Evolutionary conservation across 2,329 filamentous ascomycete genomes (phyloP).

Genomic region (Neocucurbitaria cava): DNA sequence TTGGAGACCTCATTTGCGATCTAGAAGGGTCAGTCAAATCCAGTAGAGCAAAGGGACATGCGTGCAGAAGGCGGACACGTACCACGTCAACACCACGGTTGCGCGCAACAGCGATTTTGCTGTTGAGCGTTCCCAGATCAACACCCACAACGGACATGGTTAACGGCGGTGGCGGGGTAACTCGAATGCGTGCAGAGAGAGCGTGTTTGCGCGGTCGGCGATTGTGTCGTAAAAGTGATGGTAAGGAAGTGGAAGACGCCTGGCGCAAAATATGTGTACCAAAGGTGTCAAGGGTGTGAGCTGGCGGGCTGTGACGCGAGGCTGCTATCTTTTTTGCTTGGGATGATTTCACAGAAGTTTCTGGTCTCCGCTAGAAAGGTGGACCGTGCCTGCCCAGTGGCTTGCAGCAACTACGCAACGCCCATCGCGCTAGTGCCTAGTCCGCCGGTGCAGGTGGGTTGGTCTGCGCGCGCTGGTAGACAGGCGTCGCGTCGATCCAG

Average conservation of each 20-base stretch:
- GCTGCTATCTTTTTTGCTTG: conserved; percentile 12
- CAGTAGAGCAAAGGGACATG: not conserved
- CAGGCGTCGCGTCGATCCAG: not conserved
- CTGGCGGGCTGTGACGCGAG: conserved; percentile 10
- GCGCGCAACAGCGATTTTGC: conserved; percentile 94
- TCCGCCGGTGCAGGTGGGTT: not conserved
- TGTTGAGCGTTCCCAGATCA: conserved; percentile 96
- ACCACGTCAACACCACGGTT: conserved; percentile 99
- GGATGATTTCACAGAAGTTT: conserved; percentile 27
- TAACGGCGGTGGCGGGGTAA: conserved; percentile 42
- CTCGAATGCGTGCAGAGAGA: conserved; percentile 13
- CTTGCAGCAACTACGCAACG: too few species aligned
- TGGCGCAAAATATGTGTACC: conserved; percentile 1
- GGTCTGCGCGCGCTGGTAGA: not conserved
- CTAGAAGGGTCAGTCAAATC: conserved; percentile 58
- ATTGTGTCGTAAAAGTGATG: conserved; percentile 3
- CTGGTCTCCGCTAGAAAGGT: too few species aligned
- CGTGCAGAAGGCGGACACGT: conserved; percentile 56
- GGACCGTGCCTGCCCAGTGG: too few species aligned
- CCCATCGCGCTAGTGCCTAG: too few species aligned
- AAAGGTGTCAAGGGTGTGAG: too few species aligned
- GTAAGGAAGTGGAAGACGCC: conserved; percentile 7
- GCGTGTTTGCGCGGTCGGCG: conserved; percentile 15
- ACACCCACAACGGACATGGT: conserved; percentile 75
- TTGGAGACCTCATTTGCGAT: conserved; percentile 99